These are phyloP conservation scores for Thelephora aurantiotincta DNA, from an alignment of 768 basidiomycete species.

Conservation along the genomic window DNA sequence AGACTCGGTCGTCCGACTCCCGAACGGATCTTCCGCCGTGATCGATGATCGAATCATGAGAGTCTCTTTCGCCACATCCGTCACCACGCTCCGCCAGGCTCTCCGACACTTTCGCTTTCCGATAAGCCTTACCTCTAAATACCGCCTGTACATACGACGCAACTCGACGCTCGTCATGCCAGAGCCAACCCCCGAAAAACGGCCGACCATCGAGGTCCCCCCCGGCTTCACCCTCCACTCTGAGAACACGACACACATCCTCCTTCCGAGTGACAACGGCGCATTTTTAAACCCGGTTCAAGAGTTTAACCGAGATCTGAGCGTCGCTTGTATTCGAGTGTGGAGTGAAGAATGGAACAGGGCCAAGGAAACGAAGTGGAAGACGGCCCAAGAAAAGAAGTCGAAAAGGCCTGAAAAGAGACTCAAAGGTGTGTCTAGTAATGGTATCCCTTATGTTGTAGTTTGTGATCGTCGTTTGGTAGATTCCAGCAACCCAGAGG, in stretches of 20 bases:
- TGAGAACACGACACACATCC: constrained; percentile 70
- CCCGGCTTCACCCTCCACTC: constrained; percentile 68
- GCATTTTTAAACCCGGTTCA: constrained; percentile 97
- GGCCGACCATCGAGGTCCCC: constrained; percentile 31
- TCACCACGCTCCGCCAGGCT: no score
- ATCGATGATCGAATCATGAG: no score
- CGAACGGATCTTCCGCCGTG: no score
- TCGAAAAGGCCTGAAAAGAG: constrained; percentile 25
- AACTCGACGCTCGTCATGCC: no score
- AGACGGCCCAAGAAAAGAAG: constrained; percentile 33
- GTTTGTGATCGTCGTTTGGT: background rate
- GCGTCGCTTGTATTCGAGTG: constrained; percentile 77
- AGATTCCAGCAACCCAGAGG: constrained; percentile 1
- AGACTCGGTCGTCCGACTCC: no score
- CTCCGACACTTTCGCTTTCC: no score
- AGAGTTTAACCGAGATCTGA: constrained; percentile 93
- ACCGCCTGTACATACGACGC: no score
- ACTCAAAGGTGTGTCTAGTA: constrained; percentile 26
- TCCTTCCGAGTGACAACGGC: constrained; percentile 60
- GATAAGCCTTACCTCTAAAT: no score
- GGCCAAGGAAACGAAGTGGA: constrained; percentile 51
- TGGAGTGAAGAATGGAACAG: constrained; percentile 70
- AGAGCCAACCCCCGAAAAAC: no score
- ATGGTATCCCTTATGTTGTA: background rate
- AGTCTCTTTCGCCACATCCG: no score